Base-by-base conservation (phyloP, 495 filamentous ascomycete genomes). In the Aspergillus asperescens region DNA sequence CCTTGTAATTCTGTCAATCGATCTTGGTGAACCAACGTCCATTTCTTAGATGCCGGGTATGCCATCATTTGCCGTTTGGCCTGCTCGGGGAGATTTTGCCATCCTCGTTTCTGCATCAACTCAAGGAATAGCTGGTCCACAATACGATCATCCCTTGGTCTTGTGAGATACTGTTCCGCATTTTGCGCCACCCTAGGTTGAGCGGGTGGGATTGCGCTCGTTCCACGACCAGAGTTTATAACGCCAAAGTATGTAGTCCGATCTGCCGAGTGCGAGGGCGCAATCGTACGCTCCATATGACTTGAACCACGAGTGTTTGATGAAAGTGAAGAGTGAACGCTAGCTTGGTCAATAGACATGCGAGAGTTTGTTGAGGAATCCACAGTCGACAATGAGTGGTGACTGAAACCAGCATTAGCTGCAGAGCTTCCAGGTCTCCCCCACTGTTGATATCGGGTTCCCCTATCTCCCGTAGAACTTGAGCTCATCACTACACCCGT, bases 11-110 rank as follows among this genome's bases (percentile, higher is more conserved):
- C 94, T 2, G 90, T 86, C 62, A 97, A 74, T 29, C 89, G 85
- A 72, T 98, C 93, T 65, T 98, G 92, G 65, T 96, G 85, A 43
- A 98, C 89, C 53, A 98, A 76, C 1, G 89, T 94, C 93, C 93
- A 98, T 74, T 98, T 98, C 74, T 97, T 97, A 38, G 81, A 80
- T 22, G 92, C 78, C 10, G 90, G 88, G 62, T 98, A 97, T 13
- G 90, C 88, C 67, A 90, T 77, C 90, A 98, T 96, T 69, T 97
- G 93, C 52, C 92, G 78, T 58, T 86, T 82, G 22, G 92, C 94
- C 68, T 95, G 89, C 59, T 97, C 93, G n/a, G 93, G 93, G 46
- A 97, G 78, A 63, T 91, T 90, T 68, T 94, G 90, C 86, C 89
- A 97, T 50, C 91, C 93, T 63, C 93, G 84, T 69, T 98, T 97